Base-by-base conservation (phyloP, 164 flowering plant species). In the Euptelea pleiosperma region DNA sequence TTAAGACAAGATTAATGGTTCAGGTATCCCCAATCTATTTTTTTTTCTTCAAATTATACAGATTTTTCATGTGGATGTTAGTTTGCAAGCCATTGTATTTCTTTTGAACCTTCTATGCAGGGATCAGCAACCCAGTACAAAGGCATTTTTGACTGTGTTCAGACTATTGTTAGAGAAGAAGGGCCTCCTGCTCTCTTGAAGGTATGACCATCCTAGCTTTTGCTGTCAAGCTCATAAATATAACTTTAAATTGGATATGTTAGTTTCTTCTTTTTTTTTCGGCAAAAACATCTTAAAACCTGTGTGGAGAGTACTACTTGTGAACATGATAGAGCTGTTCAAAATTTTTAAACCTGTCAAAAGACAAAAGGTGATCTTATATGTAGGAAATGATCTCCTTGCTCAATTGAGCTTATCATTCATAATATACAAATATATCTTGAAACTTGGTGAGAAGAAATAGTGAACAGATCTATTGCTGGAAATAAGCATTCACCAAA, bases 1-100 rank as follows among this genome's bases (percentile, higher is more conserved):
- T 93, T n/a, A 93, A 93, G 75, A 93, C 97, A 30, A 79, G 99
- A 61, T 62, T 91, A 55, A 93, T 93, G 99, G 82, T 84, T 72
- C 99, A 93, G 97, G 99, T 90, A 66, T 22, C 18, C 22, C 1
- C 25, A 34, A 46, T 57, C 45, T 44, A 4, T 25, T 40, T 21
- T 8, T 19, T 21, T 12, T 19, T 21, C 18, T 19, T 55, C n/a
- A n/a, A n/a, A n/a, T n/a, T n/a, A n/a, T n/a, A n/a, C n/a, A 3
- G 54, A n/a, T 25, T 16, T 55, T 44, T 19, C 30, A 51, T 15
- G 43, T 49, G 12, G 8, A 50, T 52, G 8, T 11, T 34, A 40
- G 6, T 26, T 12, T 10, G n/a, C 21, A 14, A 19, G 48, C 28
- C 10, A 0, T 28, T 35, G 14, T 21, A 22, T 60, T 29, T 26